Evolutionary conservation across 305 asterid genomes (phyloP).

Genomic region (Stenogyne calaminthoides): DNA sequence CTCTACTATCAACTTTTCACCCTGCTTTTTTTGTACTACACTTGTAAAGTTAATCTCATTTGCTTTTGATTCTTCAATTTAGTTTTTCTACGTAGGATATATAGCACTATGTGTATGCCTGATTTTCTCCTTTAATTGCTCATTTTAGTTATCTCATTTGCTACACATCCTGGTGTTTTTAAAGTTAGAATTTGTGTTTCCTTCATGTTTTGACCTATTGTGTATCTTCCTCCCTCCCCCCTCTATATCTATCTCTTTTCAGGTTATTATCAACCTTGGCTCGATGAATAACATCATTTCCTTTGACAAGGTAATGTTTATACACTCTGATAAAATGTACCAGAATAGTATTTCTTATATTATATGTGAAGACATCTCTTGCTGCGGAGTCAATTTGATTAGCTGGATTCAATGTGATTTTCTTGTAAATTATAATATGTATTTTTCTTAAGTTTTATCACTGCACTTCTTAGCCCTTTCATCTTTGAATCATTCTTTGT

Average conservation of each 20-base stretch:
- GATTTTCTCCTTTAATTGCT: background rate
- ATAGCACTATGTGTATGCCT: too few relatives aligned
- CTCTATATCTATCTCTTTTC: slow-evolving; percentile 35
- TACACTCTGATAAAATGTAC: slow-evolving; percentile 22
- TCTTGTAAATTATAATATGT: slow-evolving; percentile 21
- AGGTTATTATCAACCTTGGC: slow-evolving; percentile 84
- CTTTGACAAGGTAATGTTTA: slow-evolving; percentile 78
- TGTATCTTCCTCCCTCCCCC: background rate
- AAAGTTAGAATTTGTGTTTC: slow-evolving; percentile 12
- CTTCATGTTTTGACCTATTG: slow-evolving; percentile 28
- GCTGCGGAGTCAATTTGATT: slow-evolving; percentile 20
- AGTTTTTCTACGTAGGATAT: too few relatives aligned
- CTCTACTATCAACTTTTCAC: background rate
- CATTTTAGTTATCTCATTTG: background rate
- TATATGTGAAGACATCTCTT: background rate
- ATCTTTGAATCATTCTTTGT: slow-evolving; percentile 8
- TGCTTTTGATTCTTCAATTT: too few relatives aligned
- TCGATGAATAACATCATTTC: slow-evolving; percentile 81
- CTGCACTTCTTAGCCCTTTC: slow-evolving; percentile 18
- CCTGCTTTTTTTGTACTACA: background rate
- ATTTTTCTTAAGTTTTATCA: slow-evolving; percentile 14
- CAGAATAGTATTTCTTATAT: slow-evolving; percentile 12
- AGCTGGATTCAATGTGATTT: slow-evolving; percentile 1
- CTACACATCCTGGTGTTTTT: slow-evolving; percentile 3
- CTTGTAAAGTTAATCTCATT: too few relatives aligned